Evolutionary conservation across 768 basidiomycete species (phyloP), one percentile per base, ranked within the genome.

Genomic region (Jaapia argillacea): DNA sequence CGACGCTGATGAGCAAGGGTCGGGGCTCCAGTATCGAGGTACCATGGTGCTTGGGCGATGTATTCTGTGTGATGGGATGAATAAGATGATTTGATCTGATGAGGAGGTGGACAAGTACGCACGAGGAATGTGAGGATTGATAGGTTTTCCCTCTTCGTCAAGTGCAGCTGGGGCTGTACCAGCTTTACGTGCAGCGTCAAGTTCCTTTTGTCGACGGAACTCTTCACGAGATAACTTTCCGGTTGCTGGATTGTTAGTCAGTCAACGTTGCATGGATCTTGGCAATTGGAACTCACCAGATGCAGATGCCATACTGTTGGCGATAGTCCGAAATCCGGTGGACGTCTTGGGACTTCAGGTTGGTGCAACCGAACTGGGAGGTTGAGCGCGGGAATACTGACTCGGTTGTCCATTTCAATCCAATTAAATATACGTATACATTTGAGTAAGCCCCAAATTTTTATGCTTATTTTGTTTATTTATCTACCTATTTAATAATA

Each of bases 101-200:
- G 4, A 31, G 5, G 28, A 13, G 20, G 27, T 21, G 25, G 23
- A 21, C 27, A 6, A 25, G 13, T n/a, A 70, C 86, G 48, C 52
- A 92, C 92, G 90, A 58, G 96, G 96, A 67, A 99, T 98, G 63
- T 99, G 96, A 25, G 96, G 96, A 57, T 98, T 99, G 67, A 99
- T 98, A 40, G 91, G 81, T 55, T 77, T 81, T 41, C 96, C 96
- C 61, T 96, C 85, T 61, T 91, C 87, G 58, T 99, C 96, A 24
- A 96, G 71, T 24, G 91, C 93, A 21, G 94, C 90, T 18, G 93
- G 89, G 10, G 93, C 96, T 6, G 94, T 98, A 64, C 96, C 94
- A 27, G 94, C 96, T 68, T 97, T 98, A 43, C 94, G 86, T 46
- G 94, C 94, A 4, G 94, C 94, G 63, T 97, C 94, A 44, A 98